Evolutionary conservation across 495 filamentous ascomycete species (phyloP), one percentile per base, ranked within the genome.

Genomic region (Parachaetomium inaequale): DNA sequence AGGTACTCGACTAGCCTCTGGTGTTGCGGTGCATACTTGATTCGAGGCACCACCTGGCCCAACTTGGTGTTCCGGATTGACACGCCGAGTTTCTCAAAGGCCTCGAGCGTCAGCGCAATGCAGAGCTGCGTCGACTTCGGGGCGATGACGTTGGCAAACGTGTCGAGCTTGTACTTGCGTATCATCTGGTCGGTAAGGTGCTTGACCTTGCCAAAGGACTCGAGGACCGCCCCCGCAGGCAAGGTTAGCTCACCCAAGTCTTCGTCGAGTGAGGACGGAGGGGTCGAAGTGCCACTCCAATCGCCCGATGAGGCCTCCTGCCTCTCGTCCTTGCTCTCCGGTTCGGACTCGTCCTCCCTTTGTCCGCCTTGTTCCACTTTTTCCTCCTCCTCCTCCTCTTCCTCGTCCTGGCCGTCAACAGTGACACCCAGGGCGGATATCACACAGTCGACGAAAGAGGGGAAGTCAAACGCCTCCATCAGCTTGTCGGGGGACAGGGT

Each of bases 401-500:
- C 45, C 45, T 43, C 45, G 3, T 47, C 45, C n/a, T 23, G n/a
- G 45, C 45, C 45, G 45, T 25, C 45, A 25, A 21, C 45, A 12
- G 45, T 21, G 6, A 21, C 19, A 25, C 21, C n/a, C 45, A 47
- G 12, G 47, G 10, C 28, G 32, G 19, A 31, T 3, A 34, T 62
- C 31, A 26, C 45, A 40, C 14, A 50, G 23, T 15, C 40, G 23
- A 67, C 55, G n/a, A 66, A 26, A 8, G 32, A 15, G 23, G 51
- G 64, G 60, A 72, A 66, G 29, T 62, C 60, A 32, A 55, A 32
- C 0, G 78, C 68, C 26, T 77, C 73, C 53, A 78, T 70, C 5
- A 81, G 67, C 32, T 79, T 72, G 1, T 67, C 69, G 4, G 62
- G 60, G 1, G 69, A 58, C 3, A 82, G 59, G 0, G 72, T 74